Evolutionary conservation across 1,139 yeast genomes (phyloP), one percentile per base, ranked within the genome.

Genomic region (Suhomyces chickasaworum): DNA sequence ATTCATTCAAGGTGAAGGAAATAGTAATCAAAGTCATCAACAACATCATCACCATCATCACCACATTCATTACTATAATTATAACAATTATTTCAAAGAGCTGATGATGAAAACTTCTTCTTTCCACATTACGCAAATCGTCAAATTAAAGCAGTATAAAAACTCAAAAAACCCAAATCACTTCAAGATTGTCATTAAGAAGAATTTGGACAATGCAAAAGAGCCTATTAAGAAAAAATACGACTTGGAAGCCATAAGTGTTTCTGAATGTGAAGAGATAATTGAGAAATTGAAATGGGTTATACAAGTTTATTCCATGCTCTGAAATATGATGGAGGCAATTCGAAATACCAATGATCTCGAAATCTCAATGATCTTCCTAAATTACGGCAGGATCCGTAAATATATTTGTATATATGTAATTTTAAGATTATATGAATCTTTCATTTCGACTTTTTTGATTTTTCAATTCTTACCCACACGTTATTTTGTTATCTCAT

Each of bases 121-220:
- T 0, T 89, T 91, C 64, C 96, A 90, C 58, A 82, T 90, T 17
- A 81, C 89, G 10, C 96, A 89, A 60, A 83, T 93, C 33, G 66
- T 82, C 18, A 81, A 84, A 49, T 77, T 89, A 53, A 90, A 90
- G 58, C 95, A 85, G 61, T 86, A 90, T 44, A 75, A 79, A 45
- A 60, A 60, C 37, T 60, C 68, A 33, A 88, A 90, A 58, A 81
- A 85, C 25, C 93, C 95, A 0, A 78, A 79, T 33, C 86, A 88
- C 59, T 89, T 93, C 68, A 90, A 91, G 61, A 81, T 93, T 16
- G 84, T 89, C 15, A 84, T 91, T n/a, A 73, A 78, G 60, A 88
- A 89, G 60, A 75, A 82, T 9, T 68, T 68, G 1, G 58, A 54
- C 13, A 64, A 62, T 39, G 49, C 56, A 1, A 59, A 59, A 41